These are phyloP conservation scores for Marvania coccoides DNA, from an alignment of 139 green algal species.

Conservation along the genomic window DNA sequence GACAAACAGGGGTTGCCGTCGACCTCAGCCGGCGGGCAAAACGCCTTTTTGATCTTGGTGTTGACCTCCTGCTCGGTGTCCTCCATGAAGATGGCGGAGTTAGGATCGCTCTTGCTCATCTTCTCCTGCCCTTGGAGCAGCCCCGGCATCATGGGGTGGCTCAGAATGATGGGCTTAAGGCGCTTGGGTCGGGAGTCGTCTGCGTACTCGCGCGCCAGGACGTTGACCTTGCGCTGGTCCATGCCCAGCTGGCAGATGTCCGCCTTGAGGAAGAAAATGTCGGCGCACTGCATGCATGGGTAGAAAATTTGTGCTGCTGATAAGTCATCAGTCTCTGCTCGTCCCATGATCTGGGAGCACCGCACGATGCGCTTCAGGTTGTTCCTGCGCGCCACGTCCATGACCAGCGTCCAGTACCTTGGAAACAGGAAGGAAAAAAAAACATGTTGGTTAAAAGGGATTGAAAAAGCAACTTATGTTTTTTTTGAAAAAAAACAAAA, in stretches of 20 bases:
- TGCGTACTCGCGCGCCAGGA: constrained; percentile 95
- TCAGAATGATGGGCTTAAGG: constrained; percentile 95
- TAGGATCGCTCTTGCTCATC: constrained; percentile 97
- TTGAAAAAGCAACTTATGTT: no score
- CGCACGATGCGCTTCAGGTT: constrained; percentile 79
- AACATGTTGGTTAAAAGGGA: no score
- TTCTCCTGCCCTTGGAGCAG: constrained; percentile 97
- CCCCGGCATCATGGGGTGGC: constrained; percentile 91
- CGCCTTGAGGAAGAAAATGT: constrained; percentile 99
- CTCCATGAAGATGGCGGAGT: constrained; percentile 98
- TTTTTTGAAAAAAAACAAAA: no score
- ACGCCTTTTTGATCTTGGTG: constrained; percentile 98
- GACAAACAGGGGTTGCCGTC: constrained; percentile 90
- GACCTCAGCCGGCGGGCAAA: constrained; percentile 73
- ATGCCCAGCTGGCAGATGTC: constrained; percentile 99
- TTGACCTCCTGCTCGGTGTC: constrained; percentile 86
- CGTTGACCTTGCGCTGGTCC: constrained; percentile 98
- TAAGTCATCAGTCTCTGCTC: constrained; percentile 89
- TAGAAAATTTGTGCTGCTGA: constrained; percentile 97
- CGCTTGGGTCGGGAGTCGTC: constrained; percentile 77
- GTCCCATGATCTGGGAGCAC: constrained; percentile 93
- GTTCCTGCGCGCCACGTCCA: constrained; percentile 83
- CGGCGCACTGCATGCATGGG: constrained; percentile 95
- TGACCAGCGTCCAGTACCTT: constrained; percentile 89
- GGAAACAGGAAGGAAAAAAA: no score